phyloP scores from a whole-genome alignment of 129 eudicot species.

The Chrysanthemum lavandulifolium region DNA sequence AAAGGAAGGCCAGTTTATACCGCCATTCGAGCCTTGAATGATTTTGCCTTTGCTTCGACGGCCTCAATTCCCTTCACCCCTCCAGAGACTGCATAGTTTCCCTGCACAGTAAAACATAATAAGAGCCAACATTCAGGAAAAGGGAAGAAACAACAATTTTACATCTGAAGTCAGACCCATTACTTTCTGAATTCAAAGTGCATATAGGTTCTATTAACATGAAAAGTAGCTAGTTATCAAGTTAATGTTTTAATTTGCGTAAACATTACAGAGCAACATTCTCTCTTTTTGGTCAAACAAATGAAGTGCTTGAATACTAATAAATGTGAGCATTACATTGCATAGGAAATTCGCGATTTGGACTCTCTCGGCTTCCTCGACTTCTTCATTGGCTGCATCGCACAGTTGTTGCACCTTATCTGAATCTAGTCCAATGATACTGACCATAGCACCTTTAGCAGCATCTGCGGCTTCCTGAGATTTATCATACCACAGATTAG shows the following conservation, averaged over 20 bases:
- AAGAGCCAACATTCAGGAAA: background rate
- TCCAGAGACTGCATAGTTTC: conserved; percentile 96
- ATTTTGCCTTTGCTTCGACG: conserved; percentile 93
- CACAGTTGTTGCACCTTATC: conserved; percentile 84
- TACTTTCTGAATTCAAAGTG: background rate
- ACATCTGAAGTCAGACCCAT: conserved; percentile 12
- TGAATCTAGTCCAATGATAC: conserved; percentile 90
- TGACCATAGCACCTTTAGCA: conserved; percentile 94
- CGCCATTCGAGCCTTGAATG: conserved; percentile 98
- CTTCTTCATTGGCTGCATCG: conserved; percentile 97
- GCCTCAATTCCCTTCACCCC: conserved; percentile 94
- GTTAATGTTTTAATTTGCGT: background rate
- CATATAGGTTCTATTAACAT: background rate
- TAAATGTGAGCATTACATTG: conserved; percentile 43
- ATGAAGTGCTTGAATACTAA: background rate
- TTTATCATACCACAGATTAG: background rate
- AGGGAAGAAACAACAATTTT: background rate
- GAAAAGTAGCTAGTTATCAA: no score
- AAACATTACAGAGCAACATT: background rate
- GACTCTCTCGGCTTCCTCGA: conserved; percentile 74
- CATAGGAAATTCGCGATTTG: conserved; percentile 96
- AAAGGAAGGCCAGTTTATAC: conserved; percentile 30
- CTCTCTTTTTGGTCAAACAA: background rate
- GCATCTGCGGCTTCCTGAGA: conserved; percentile 94
- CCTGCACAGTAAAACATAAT: conserved; percentile 42